Evolutionary conservation across 2,329 filamentous ascomycete genomes (phyloP).

Genomic region (Pyricularia grisea): DNA sequence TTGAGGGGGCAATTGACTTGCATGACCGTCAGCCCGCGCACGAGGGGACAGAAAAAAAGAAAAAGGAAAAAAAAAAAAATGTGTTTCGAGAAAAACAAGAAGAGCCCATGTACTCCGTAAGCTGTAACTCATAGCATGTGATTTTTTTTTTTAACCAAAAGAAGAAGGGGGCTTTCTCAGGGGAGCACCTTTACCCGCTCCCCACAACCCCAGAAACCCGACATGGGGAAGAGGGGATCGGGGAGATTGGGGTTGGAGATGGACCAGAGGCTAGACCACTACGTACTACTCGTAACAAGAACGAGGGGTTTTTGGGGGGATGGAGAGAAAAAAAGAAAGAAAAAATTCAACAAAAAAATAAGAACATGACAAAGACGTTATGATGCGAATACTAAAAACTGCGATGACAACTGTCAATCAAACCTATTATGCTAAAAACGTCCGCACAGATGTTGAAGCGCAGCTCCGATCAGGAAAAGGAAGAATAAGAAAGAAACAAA

Average conservation of each 20-base stretch:
- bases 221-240: not conserved
- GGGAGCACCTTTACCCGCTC: not conserved
- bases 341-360: not conserved
- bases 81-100: not conserved
- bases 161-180: not conserved
- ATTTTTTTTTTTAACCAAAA: not conserved
- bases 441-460: not conserved
- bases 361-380: not conserved
- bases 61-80: not conserved
- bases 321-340: not conserved
- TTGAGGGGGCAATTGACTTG: not conserved
- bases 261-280: not conserved
- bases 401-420: not conserved
- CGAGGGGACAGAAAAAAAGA: not conserved
- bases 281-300: not conserved
- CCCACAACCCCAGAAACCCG: not conserved
- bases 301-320: too few species aligned
- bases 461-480: not conserved
- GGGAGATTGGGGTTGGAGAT: not conserved
- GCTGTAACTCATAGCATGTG: not conserved
- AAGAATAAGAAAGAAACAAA: not conserved
- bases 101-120: not conserved
- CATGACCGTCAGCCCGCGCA: not conserved
- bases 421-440: not conserved
- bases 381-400: not conserved